Conservation (phyloP, 805 yeast genomes). For the Helenozyma rhizophorensis region DNA sequence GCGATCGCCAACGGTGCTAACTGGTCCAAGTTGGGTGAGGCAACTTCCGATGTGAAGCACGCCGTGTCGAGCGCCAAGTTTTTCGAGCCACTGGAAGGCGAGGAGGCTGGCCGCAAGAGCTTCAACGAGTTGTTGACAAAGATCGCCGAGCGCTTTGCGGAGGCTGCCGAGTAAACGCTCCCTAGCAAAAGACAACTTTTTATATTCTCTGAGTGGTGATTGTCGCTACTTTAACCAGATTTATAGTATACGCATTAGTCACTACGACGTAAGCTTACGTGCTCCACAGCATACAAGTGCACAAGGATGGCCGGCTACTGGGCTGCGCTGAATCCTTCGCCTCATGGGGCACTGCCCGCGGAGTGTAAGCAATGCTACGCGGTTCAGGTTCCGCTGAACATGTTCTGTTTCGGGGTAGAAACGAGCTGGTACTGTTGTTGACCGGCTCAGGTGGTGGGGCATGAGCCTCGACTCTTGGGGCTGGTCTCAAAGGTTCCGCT, state of each 20-base stretch:
- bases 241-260: not conserved
- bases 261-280: not conserved
- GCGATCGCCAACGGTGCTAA: conserved; percentile 90
- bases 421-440: conserved; percentile 10
- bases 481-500: too few relatives aligned
- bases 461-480: too few relatives aligned
- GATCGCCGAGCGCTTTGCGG: conserved; percentile 90
- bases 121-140: conserved; percentile 69
- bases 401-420: conserved; percentile 8
- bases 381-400: conserved; percentile 2
- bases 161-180: conserved; percentile 72
- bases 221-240: too few relatives aligned
- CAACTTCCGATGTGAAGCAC: conserved; percentile 89
- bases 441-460: too few relatives aligned
- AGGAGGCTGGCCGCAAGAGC: conserved; percentile 68
- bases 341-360: conserved; percentile 9
- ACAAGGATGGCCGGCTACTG: not conserved
- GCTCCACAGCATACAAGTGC: conserved; percentile 1
- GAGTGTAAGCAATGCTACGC: conserved; percentile 9
- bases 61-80: conserved; percentile 92
- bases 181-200: too few relatives aligned
- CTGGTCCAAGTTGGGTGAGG: conserved; percentile 90
- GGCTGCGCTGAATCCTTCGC: conserved; percentile 5
- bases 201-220: too few relatives aligned
- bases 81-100: conserved; percentile 92